Evolutionary conservation across 2,329 filamentous ascomycete genomes (phyloP).

Genomic region (Nigrospora sphaerica): DNA sequence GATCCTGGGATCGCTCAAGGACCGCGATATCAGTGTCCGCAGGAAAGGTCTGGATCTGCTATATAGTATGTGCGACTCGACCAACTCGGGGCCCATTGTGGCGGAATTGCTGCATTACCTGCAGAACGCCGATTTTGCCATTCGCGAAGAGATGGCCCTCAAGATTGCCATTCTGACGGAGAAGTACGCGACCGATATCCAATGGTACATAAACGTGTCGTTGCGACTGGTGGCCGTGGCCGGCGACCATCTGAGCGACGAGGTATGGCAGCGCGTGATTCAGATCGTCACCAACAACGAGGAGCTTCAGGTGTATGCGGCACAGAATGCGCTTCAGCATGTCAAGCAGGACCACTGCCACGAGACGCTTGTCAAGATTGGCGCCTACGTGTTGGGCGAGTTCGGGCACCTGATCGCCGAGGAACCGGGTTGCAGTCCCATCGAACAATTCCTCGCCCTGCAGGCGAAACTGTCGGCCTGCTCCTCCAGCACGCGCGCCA

Average conservation of each 20-base stretch:
- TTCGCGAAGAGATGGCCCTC: constrained; percentile 97
- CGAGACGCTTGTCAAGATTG: constrained; percentile 96
- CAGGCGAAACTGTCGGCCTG: constrained; percentile 85
- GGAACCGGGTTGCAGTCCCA: constrained; percentile 84
- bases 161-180: constrained; percentile 98
- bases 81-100: constrained; percentile 91
- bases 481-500: constrained; percentile 82
- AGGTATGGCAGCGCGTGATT: constrained; percentile 98
- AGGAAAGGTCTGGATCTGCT: constrained; percentile 91
- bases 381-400: constrained; percentile 89
- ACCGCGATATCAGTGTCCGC: constrained; percentile 93
- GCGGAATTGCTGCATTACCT: constrained; percentile 90
- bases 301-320: constrained; percentile 92
- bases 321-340: constrained; percentile 87
- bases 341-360: constrained; percentile 91
- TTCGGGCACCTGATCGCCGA: constrained; percentile 97
- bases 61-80: constrained; percentile 98
- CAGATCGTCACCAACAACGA: constrained; percentile 99
- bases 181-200: constrained; percentile 95
- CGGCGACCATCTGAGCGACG: constrained; percentile 95
- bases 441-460: constrained; percentile 91
- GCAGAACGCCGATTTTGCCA: constrained; percentile 94
- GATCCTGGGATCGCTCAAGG: constrained; percentile 87
- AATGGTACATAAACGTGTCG: constrained; percentile 99
- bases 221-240: constrained; percentile 91